Conservation (phyloP, 1,284 basidiomycete species). For the Ustilago cynodontis region DNA sequence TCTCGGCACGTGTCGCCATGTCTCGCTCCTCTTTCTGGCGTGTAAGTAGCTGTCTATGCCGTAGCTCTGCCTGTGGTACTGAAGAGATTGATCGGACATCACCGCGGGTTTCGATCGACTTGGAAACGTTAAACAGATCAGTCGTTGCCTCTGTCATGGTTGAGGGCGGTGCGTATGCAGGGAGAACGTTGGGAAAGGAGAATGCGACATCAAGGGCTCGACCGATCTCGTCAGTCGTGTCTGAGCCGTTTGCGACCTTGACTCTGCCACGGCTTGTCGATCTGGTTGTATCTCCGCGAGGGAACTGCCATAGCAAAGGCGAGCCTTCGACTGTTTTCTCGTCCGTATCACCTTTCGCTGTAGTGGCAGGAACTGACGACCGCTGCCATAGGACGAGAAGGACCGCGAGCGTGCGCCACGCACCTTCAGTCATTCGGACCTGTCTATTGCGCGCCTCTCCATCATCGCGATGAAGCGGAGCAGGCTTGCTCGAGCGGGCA, state of each 20-base stretch:
- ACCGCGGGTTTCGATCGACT: conserved; percentile 8
- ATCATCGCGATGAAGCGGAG: not conserved
- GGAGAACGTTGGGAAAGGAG: conserved; percentile 34
- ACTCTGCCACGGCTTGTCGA: not conserved
- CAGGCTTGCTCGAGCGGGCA: not conserved
- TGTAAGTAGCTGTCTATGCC: conserved; percentile 27
- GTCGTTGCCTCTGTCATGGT: conserved; percentile 2
- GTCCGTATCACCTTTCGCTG: not conserved
- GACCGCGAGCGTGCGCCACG: conserved; percentile 41
- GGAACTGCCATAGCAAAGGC: conserved; percentile 43
- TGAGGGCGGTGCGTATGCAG: conserved; percentile 17
- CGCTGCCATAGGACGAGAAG: conserved; percentile 37
- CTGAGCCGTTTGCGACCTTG: not conserved
- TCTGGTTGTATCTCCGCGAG: conserved; percentile 10
- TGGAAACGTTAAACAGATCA: conserved; percentile 17
- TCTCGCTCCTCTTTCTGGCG: conserved; percentile 11
- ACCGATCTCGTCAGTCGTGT: conserved; percentile 27
- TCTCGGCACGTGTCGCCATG: conserved; percentile 30
- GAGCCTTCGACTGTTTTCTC: conserved; percentile 3
- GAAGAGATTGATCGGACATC: conserved; percentile 24
- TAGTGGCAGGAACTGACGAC: not conserved
- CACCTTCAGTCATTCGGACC: conserved; percentile 39
- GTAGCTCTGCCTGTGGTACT: conserved; percentile 31
- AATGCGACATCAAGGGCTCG: conserved; percentile 41
- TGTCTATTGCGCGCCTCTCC: not conserved